Evolutionary conservation across 2,329 filamentous ascomycete genomes (phyloP), one percentile per base, ranked within the genome.

Genomic region (Aquanectria penicillioides): DNA sequence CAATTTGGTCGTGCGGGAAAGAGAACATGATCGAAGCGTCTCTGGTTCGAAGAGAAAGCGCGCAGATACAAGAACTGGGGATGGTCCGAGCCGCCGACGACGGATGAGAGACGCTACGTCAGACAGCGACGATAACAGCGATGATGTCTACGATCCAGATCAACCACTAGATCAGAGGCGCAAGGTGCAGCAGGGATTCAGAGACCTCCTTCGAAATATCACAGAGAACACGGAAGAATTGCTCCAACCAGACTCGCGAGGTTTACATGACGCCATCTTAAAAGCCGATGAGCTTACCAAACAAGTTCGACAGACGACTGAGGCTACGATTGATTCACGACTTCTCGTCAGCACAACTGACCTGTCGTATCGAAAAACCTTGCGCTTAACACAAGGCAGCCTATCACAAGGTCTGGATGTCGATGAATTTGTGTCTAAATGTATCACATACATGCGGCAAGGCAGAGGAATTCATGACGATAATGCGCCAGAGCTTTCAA

Each of bases 341-440:
- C 82, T 96, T 22, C 83, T 98, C 4, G 90, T 97, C 44, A 88
- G 85, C 63, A 88, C 92, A 1, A 91, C 92, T 5, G 93, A 97
- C 63, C 77, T 96, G 5, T 89, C 91, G 0, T 89, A 90, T 68
- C 92, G 91, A 67, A 93, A 93, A 72, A 89, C 92, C 0, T 82
- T 89, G 37, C 87, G 89, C 48, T 82, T 96, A 22, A 87, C 90
- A 2, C 82, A 92, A 25, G 93, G 93, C 6, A 89, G 90, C 67
- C 79, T 84, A 2, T 86, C 87, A 3, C 87, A 90, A 47, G 92
- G 93, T 7, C 79, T 99, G 18, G 94, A 98, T 70, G 83, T 96
- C 0, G 94, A 98, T 61, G 92, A 97, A 68, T 96, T 98, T 70
- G 87, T 98, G 12, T 91, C 91, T 1, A 97, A 96, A 75, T 94